phyloP scores from a whole-genome alignment of 2,329 filamentous ascomycete genomes.

The Teratosphaeria viscida region DNA sequence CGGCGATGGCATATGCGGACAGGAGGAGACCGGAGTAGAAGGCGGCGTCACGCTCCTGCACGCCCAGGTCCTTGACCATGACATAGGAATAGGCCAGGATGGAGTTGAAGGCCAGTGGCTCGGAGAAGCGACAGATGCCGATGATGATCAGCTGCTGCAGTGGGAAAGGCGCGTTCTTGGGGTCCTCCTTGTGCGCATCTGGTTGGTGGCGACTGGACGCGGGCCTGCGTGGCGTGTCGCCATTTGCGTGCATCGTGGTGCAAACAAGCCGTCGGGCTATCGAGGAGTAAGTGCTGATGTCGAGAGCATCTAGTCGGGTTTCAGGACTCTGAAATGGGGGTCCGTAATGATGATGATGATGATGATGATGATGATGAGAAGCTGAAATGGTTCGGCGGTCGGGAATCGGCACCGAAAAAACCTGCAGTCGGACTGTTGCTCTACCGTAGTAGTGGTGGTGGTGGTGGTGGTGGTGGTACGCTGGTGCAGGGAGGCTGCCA shows the following conservation, averaged over 20 bases:
- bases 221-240: background rate
- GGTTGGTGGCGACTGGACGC: background rate
- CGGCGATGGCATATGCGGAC: constrained; percentile 69
- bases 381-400: background rate
- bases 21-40: constrained; percentile 80
- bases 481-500: background rate
- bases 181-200: background rate
- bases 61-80: constrained; percentile 58
- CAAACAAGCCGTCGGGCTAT: background rate
- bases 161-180: background rate
- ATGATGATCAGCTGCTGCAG: background rate
- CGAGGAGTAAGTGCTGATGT: background rate
- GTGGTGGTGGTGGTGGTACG: background rate
- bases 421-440: background rate
- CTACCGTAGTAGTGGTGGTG: background rate
- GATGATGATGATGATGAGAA: background rate
- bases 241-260: background rate
- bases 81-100: constrained; percentile 85
- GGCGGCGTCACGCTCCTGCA: constrained; percentile 59
- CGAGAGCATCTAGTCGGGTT: background rate
- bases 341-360: background rate
- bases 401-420: background rate
- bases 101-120: constrained; percentile 50
- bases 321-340: background rate
- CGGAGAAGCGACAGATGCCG: background rate